Base-by-base conservation (phyloP, 179 eudicot species). In the Beta lomatogona region DNA sequence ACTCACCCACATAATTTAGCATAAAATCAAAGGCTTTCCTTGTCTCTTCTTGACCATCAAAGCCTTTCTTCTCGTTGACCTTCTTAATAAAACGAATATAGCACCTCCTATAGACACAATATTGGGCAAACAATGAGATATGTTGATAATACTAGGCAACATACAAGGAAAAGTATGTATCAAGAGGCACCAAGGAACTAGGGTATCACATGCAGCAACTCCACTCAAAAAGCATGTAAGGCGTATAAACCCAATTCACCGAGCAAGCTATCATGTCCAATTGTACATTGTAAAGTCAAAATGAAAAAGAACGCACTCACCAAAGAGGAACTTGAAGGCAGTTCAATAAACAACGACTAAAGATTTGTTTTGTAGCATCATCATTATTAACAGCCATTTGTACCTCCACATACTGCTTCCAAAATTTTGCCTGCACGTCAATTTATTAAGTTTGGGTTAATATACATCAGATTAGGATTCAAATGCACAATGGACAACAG, bases 321-420 rank as follows among this genome's bases (percentile, higher is more conserved):
- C 99, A 96, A 67, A 96, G 94, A 85, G 98, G 94, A 83, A 96
- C 83, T 78, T 96, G 97, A 83, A 92, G 89, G 85, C 99, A 96
- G 81, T 87, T 89, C 90, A 96, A 85, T n/a, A 96, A 83, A 86
- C 99, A 94, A 36, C 99, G 93, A 82, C 98, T 96, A 83, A 96
- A 96, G 18, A 96, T 87, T 81, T 96, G 99, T 85, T 88, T 96
- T 69, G 91, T 90, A 31, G 97, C 98, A 83, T 96, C 99, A 77
- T 94, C 96, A 85, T 96, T 94, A 83, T 93, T 92, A 53, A 83
- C 93, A 80, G 91, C 93, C 97, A 94, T 93, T 80, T 93, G 89
- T 82, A 97, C 99, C 84, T 96, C 99, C 86, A 93, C 99, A 90
- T 94, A 96, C 83, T 93, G 99, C 93, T 94, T 96, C 99, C 99